These are phyloP conservation scores for Penicillium hesseltinei DNA, from an alignment of 2,329 filamentous ascomycete genomes.

Conservation along the genomic window DNA sequence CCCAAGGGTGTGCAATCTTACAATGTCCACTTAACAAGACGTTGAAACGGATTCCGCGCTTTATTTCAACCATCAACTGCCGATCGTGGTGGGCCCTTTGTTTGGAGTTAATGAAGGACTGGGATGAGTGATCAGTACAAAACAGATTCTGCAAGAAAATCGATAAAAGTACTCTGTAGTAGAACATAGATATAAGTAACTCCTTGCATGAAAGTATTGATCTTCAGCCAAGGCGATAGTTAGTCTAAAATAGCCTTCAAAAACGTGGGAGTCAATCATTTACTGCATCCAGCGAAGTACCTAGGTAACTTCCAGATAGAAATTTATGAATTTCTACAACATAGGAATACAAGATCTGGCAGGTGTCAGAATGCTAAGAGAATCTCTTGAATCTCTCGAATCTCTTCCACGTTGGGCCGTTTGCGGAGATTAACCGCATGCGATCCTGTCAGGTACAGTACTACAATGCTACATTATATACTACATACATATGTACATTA, in stretches of 20 bases:
- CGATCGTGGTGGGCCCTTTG: constrained; percentile 8
- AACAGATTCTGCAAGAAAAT: background rate
- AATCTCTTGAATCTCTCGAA: background rate
- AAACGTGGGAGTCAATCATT: background rate
- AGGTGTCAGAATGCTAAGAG: background rate
- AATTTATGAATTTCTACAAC: background rate
- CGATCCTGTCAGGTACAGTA: background rate
- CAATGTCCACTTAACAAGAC: background rate
- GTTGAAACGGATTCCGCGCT: background rate
- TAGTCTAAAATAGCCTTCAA: background rate
- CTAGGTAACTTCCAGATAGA: background rate
- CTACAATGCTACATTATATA: background rate
- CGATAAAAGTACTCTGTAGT: background rate
- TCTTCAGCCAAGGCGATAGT: background rate
- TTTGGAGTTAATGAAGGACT: constrained; percentile 11
- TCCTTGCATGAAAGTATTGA: background rate
- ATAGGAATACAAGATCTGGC: background rate
- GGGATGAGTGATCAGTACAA: background rate
- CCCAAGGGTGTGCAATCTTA: background rate
- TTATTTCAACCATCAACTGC: background rate
- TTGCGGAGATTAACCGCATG: background rate
- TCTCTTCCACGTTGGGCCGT: background rate
- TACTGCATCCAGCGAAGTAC: background rate
- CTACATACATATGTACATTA: too few relatives aligned
- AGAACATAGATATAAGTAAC: background rate